Evolutionary conservation across 495 filamentous ascomycete species (phyloP), one percentile per base, ranked within the genome.

Genomic region (Neurospora sp.): DNA sequence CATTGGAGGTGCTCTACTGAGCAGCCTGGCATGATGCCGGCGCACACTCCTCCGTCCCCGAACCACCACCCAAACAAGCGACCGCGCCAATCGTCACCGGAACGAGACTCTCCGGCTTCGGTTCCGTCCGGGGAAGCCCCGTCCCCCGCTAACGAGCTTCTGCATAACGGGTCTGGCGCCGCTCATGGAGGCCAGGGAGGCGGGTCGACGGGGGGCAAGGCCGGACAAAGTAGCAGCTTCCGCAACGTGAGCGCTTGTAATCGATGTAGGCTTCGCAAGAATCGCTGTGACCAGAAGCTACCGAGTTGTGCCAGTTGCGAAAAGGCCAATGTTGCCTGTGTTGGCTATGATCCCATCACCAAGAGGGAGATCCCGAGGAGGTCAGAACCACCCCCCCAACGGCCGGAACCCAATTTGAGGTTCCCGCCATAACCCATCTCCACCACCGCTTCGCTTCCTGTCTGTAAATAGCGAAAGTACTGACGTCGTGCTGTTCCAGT

Each of bases 231-330:
- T 72, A 86, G 83, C 77, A 87, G 82, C 77, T 97, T 98, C 81
- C 91, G 94, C 76, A 97, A 97, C 80, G 95, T 98, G 74, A 95
- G 92, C 75, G 95, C 95, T 69, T 98, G 95, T 81, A 96, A 97
- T 83, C 89, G 95, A 28, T 98, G 95, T 79, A 89, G 95, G 15
- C 83, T 95, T 75, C 89, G 95, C 76, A 98, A 98, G 83, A 97
- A 98, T 78, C 89, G 94, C 37, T 98, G 95, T 79, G 95, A 98
- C 79, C 94, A 97, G 85, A 89, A 90, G 66, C 87, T 98, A 69
- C 95, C 95, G 34, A 92, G 92, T 70, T 98, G 95, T 82, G 89
- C 92, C 69, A 90, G 92, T 73, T 98, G 95, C 80, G 93, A 94
- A 80, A 98, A 97, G 83, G 94, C 93, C 17, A 86, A 88, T 75